phyloP scores from a whole-genome alignment of 2,329 filamentous ascomycete genomes.

The Monosporascus sp. region DNA sequence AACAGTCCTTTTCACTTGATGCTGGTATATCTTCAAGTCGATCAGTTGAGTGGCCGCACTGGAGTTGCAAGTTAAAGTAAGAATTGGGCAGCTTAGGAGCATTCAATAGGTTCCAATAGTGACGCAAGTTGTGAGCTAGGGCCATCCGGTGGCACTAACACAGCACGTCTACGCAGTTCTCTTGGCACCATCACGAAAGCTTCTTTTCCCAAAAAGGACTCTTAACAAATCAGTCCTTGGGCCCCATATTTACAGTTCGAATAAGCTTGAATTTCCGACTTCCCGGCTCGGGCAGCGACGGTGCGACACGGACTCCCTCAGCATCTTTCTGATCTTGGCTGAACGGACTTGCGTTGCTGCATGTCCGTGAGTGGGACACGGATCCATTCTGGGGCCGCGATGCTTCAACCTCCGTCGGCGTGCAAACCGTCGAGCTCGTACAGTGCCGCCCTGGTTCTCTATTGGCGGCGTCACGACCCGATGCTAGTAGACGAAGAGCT shows the following conservation, averaged over 20 bases:
- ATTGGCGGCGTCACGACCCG: background rate
- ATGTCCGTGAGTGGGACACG: background rate
- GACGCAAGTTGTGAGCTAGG: background rate
- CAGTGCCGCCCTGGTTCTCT: background rate
- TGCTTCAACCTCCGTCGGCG: background rate
- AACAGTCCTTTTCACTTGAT: too few species aligned
- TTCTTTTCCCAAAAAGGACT: too few species aligned
- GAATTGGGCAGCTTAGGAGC: too few species aligned
- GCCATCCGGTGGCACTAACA: background rate
- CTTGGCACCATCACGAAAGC: too few species aligned
- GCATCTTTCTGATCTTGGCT: background rate
- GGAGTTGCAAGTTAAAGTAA: too few species aligned
- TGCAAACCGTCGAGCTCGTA: background rate
- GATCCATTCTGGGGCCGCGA: background rate
- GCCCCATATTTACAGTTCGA: background rate
- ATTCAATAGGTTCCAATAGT: too few species aligned
- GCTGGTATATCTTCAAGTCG: too few species aligned
- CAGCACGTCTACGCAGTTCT: background rate
- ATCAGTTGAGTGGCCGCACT: too few species aligned
- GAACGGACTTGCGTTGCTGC: background rate
- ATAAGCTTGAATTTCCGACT: background rate
- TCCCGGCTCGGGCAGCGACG: background rate
- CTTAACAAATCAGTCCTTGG: too few species aligned
- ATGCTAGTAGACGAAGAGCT: slow-evolving; percentile 9
- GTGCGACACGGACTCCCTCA: background rate